phyloP scores from a whole-genome alignment of 2,329 filamentous ascomycete genomes.

The Periconia macrospinosa region DNA sequence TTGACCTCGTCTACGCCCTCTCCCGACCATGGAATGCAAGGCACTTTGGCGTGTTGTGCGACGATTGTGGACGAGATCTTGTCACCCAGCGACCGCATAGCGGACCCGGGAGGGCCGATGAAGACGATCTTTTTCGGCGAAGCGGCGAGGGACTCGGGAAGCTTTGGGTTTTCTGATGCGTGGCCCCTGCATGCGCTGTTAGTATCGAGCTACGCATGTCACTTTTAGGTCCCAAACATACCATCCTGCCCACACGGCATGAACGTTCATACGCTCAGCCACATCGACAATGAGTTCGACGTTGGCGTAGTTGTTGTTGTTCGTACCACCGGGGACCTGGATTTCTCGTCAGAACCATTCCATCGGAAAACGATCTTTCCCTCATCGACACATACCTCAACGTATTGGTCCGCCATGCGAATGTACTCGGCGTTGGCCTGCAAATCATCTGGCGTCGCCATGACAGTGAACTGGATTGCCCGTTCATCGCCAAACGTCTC shows the following conservation, averaged over 20 bases:
- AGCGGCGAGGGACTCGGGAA: constrained; percentile 92
- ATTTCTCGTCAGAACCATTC: constrained; percentile 22
- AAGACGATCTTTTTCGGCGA: constrained; percentile 99
- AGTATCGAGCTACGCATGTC: constrained; percentile 11
- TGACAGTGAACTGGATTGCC: constrained; percentile 98
- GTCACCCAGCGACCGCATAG: constrained; percentile 98
- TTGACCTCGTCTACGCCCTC: constrained; percentile 82
- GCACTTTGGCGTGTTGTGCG: constrained; percentile 92
- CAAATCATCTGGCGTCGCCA: constrained; percentile 98
- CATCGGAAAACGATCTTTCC: background rate
- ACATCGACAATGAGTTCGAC: constrained; percentile 99
- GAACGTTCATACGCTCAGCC: constrained; percentile 96
- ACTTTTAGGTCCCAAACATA: constrained; percentile 49
- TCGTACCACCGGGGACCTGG: constrained; percentile 90
- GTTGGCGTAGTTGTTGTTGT: constrained; percentile 99
- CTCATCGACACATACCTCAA: constrained; percentile 64
- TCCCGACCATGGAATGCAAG: constrained; percentile 99
- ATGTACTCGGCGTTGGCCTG: constrained; percentile 99
- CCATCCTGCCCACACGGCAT: constrained; percentile 99
- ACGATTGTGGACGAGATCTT: constrained; percentile 99
- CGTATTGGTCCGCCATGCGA: constrained; percentile 98
- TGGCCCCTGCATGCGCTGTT: constrained; percentile 61
- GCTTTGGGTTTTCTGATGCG: constrained; percentile 96
- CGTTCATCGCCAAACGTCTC: constrained; percentile 98
- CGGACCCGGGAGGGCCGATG: constrained; percentile 95